Evolutionary conservation across 768 basidiomycete genomes (phyloP).

Genomic region (Boletus rubropictus): DNA sequence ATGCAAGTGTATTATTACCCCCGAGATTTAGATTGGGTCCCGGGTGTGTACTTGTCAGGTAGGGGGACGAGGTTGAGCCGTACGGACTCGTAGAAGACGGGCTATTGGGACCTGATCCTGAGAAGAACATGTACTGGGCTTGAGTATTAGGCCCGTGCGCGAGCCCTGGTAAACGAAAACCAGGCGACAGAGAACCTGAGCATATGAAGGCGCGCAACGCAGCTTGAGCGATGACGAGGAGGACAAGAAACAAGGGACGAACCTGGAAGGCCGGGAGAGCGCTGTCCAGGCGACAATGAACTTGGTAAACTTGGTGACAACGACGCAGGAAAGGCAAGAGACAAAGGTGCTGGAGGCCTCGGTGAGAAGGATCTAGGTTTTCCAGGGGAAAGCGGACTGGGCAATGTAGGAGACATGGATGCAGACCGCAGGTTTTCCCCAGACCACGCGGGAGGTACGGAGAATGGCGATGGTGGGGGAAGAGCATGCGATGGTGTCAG

Average conservation of each 20-base stretch:
- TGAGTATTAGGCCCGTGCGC: not conserved
- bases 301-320: conserved; percentile 17
- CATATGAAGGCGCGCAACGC: not conserved
- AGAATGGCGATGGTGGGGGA: conserved; percentile 16
- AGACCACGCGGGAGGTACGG: not conserved
- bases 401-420: conserved; percentile 10
- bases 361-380: conserved; percentile 7
- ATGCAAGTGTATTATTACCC: not conserved
- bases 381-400: conserved; percentile 11
- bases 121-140: conserved; percentile 19
- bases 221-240: conserved; percentile 9
- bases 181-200: conserved; percentile 16
- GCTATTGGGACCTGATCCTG: conserved; percentile 7
- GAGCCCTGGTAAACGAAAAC: conserved; percentile 21
- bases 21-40: not conserved
- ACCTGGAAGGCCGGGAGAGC: conserved; percentile 24
- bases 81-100: conserved; percentile 6
- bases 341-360: not conserved
- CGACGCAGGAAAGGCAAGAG: conserved; percentile 13
- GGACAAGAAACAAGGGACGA: conserved; percentile 8
- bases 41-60: not conserved
- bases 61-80: not conserved
- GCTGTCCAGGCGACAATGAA: conserved; percentile 17
- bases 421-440: conserved; percentile 4
- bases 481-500: conserved; percentile 13